phyloP scores from a whole-genome alignment of 441 rosid species.

The Dalechampia spathulata region DNA sequence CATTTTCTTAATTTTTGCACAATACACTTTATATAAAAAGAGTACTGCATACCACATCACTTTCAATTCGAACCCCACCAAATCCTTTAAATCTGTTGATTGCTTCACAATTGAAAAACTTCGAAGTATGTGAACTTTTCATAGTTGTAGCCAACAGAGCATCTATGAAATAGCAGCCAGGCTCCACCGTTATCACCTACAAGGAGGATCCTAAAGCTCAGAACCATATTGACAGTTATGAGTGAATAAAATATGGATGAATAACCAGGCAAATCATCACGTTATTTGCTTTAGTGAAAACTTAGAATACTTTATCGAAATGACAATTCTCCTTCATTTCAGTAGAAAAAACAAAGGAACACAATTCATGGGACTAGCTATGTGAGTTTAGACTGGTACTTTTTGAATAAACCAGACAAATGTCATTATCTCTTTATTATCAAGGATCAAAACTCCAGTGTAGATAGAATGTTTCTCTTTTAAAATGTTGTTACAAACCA shows the following conservation, averaged over 20 bases:
- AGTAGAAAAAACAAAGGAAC: background rate
- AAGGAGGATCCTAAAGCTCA: conserved; percentile 13
- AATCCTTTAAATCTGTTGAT: conserved; percentile 54
- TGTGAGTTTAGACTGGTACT: background rate
- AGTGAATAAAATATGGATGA: background rate
- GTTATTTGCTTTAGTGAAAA: background rate
- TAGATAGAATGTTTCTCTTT: background rate
- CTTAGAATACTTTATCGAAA: background rate
- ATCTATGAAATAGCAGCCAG: conserved; percentile 91
- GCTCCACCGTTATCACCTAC: conserved; percentile 97
- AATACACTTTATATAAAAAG: too few relatives aligned
- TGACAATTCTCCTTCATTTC: background rate
- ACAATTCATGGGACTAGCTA: background rate
- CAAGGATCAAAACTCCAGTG: background rate
- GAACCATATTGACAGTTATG: background rate
- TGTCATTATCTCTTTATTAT: too few relatives aligned
- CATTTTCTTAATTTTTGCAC: too few relatives aligned
- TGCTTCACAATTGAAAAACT: conserved; percentile 54
- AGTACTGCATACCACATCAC: conserved; percentile 54
- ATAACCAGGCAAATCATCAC: background rate
- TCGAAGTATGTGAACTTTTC: conserved; percentile 40
- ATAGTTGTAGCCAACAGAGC: conserved; percentile 70
- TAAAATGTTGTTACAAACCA: conserved; percentile 38
- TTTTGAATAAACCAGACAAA: background rate
- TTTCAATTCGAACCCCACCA: conserved; percentile 96